Evolutionary conservation across 331 rosid species (phyloP), one percentile per base, ranked within the genome.

Genomic region (Saraca asoca): DNA sequence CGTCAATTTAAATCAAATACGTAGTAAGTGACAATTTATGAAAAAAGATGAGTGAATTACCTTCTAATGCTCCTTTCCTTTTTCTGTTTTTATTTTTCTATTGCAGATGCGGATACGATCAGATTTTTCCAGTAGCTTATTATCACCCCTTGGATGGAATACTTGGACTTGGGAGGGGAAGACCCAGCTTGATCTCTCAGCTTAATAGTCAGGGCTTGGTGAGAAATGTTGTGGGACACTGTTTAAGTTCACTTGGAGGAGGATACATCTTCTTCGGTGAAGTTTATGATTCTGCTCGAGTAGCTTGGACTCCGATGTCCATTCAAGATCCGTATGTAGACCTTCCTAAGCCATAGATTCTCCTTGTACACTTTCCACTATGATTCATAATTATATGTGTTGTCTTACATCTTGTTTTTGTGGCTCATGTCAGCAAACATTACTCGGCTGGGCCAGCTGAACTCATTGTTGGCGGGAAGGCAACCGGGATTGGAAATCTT

Each of bases 91-190:
- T 24, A 2, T 57, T 73, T 45, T 58, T 53, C 51, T 69, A 60
- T 18, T 53, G 52, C 81, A 92, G 96, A 66, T 93, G 98, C 69
- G 98, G 98, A 71, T 93, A 85, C 69, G 87, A 93, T 80, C 98
- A 87, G 75, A 15, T 76, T 8, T 80, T 62, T 68, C 95, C 88
- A 41, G 85, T 82, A 45, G 68, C 86, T 48, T 87, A 88, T 62
- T 52, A 71, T 70, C 93, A 79, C 68, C 94, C 96, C 8, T 56
- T 81, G 45, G 98, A 93, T 62, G 98, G 96, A 72, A 73, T 93
- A 70, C 94, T 93, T 9, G 98, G 98, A 38, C 87, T 93, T 45
- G 98, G 98, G 14, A 84, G 80, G 77, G 98, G 98, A 34, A 81
- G 76, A 61, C 56, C 90, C 58, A 87, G 97, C 78, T 76, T 90